Conservation (phyloP, 2,329 filamentous ascomycete species). For the Ophiocordyceps camponoti-saundersi region DNA sequence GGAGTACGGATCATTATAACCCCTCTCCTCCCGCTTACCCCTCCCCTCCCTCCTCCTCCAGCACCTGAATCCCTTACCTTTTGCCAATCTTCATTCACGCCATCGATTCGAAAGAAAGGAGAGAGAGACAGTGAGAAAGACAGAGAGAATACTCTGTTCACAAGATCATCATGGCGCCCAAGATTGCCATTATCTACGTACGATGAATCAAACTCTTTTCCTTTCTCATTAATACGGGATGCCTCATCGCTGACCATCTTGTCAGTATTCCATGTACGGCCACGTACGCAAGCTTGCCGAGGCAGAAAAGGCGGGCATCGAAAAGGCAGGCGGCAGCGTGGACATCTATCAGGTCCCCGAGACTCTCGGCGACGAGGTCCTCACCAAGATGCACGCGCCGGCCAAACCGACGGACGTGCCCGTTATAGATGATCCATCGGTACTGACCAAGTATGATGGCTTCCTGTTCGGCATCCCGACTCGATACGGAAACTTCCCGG, state of each 20-base stretch:
- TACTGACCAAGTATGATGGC: conserved; percentile 63
- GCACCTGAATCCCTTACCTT: too few relatives aligned
- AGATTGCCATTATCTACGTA: conserved; percentile 82
- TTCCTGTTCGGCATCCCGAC: conserved; percentile 92
- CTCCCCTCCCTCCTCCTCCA: not conserved
- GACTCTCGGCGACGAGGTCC: conserved; percentile 70
- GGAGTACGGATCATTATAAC: not conserved
- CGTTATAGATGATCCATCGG: conserved; percentile 36
- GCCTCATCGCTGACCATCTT: not conserved
- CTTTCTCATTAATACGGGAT: too few relatives aligned
- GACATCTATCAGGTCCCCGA: conserved; percentile 80
- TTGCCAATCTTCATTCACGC: not conserved
- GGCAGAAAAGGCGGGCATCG: conserved; percentile 80
- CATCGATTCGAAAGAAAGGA: not conserved
- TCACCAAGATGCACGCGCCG: conserved; percentile 82
- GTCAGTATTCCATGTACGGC: conserved; percentile 83
- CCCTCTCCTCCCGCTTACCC: not conserved
- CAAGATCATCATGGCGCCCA: conserved; percentile 53
- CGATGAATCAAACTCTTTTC: conserved; percentile 16
- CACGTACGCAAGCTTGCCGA: conserved; percentile 73
- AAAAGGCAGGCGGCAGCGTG: conserved; percentile 66
- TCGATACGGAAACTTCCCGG: conserved; percentile 91
- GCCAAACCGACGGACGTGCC: conserved; percentile 53
- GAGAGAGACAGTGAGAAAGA: not conserved
- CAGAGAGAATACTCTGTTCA: too few relatives aligned